Evolutionary conservation across 805 yeast species (phyloP).

Genomic region (Zygoascus flipseniorum): DNA sequence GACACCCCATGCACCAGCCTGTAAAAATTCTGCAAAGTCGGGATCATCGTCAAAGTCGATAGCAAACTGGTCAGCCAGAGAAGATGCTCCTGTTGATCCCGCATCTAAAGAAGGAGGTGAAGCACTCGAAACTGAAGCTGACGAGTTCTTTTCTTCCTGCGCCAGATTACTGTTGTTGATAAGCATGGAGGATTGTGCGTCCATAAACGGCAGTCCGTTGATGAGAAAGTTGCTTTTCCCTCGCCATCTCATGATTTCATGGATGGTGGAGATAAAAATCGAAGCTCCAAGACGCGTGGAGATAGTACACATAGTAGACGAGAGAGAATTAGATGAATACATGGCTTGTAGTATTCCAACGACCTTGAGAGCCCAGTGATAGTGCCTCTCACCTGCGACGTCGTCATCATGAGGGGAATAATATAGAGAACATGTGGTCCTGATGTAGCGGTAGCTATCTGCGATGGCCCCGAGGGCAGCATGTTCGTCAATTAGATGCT

Average conservation of each 20-base stretch:
- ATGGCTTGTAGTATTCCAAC: slow-evolving; percentile 4
- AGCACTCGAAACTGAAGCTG: neutral
- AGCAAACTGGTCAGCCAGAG: neutral
- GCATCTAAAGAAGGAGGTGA: neutral
- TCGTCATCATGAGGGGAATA: neutral
- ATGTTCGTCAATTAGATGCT: slow-evolving; percentile 4
- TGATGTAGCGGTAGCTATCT: slow-evolving; percentile 2
- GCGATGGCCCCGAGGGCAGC: slow-evolving; percentile 5
- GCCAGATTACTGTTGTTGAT: neutral
- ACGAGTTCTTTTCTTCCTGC: neutral
- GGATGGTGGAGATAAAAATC: slow-evolving; percentile 1
- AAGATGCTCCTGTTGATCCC: neutral
- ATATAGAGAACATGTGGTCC: neutral
- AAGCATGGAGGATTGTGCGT: neutral
- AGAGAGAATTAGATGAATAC: slow-evolving; percentile 2
- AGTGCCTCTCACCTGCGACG: neutral
- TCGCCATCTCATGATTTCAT: slow-evolving; percentile 2
- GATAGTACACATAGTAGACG: slow-evolving; percentile 3
- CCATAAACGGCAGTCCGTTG: neutral
- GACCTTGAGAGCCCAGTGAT: slow-evolving; percentile 1
- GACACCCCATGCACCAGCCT: neutral
- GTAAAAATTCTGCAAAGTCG: neutral
- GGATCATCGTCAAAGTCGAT: neutral
- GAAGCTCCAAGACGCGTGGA: slow-evolving; percentile 8
- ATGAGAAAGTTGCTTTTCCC: neutral